Base-by-base conservation (phyloP, 164 flowering plant genomes). In the Buxus sempervirens region DNA sequence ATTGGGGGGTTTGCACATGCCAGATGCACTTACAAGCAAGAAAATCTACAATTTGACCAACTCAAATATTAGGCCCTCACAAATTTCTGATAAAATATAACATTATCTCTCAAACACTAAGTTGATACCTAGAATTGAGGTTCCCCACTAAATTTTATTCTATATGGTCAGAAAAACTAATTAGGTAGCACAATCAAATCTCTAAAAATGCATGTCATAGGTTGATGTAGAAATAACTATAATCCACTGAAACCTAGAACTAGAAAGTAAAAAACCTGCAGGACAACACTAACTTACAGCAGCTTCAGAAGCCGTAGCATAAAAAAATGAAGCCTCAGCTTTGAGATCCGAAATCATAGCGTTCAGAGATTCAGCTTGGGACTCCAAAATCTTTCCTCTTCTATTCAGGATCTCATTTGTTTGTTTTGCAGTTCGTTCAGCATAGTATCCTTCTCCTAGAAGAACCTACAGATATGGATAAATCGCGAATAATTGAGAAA, bases 371-470 rank as follows among this genome's bases (percentile, higher is more conserved):
- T 87, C 84, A 56, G 77, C 79, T 65, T 90, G 88, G 19, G 88
- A 80, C n/a, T 87, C 85, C 80, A 95, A 72, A 60, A 49, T 71
- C 54, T 86, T 84, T 48, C 88, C 96, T 82, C 99, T 84, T 77
- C 99, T 88, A 32, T 81, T 83, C 65, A 95, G 70, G 63, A 95
- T 89, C 58, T 89, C 98, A 56, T 74, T 66, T 32, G 98, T 90
- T 75, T 95, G 99, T 71, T 82, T 95, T 0, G 95, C 66, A 53
- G 97, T 86, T 73, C 95, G 78, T 28, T 95, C 93, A 0, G 79
- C 95, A 78, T 87, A 86, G 69, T 95, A 88, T 38, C 91, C 89
- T 76, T 92, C 99, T 64, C 99, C 99, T 22, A 95, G 55, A 22
- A 93, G 82, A 74, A 95, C 97, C 99, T 95, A 54, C 68, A 78